phyloP scores from a whole-genome alignment of 2,329 filamentous ascomycete species.

The Rachicladosporium sp. region DNA sequence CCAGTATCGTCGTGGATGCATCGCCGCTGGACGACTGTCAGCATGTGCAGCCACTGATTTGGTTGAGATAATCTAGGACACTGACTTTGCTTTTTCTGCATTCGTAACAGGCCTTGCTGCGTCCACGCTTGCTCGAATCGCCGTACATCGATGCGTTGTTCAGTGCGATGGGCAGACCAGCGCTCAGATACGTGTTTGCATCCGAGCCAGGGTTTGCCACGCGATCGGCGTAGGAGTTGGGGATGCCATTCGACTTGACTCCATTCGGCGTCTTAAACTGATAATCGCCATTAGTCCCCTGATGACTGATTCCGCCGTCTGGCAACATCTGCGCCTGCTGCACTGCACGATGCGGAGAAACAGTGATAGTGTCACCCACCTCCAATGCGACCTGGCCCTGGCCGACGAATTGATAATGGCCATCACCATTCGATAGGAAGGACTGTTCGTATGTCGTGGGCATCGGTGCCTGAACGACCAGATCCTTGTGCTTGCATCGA shows the following conservation, averaged over 20 bases:
- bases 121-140: constrained; percentile 21
- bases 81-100: constrained; percentile 47
- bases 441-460: constrained; percentile 5
- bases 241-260: neutral
- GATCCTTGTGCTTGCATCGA: constrained; percentile 51
- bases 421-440: constrained; percentile 5
- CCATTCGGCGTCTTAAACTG: constrained; percentile 5
- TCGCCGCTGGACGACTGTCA: constrained; percentile 38
- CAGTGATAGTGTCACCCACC: constrained; percentile 17
- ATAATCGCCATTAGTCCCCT: constrained; percentile 4
- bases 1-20: constrained; percentile 56
- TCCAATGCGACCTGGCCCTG: constrained; percentile 10
- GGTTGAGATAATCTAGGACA: constrained; percentile 4
- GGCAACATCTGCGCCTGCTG: constrained; percentile 5
- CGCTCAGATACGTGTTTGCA: constrained; percentile 21
- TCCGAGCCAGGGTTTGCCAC: constrained; percentile 15
- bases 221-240: constrained; percentile 1
- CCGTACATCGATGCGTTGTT: constrained; percentile 48
- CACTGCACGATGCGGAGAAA: constrained; percentile 7
- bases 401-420: constrained; percentile 9
- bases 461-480: constrained; percentile 24
- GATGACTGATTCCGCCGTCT: constrained; percentile 3
- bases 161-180: constrained; percentile 36
- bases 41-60: constrained; percentile 5
- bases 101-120: constrained; percentile 53